Evolutionary conservation across 1,284 basidiomycete species (phyloP), one percentile per base, ranked within the genome.

Genomic region (Takashimella koratensis): DNA sequence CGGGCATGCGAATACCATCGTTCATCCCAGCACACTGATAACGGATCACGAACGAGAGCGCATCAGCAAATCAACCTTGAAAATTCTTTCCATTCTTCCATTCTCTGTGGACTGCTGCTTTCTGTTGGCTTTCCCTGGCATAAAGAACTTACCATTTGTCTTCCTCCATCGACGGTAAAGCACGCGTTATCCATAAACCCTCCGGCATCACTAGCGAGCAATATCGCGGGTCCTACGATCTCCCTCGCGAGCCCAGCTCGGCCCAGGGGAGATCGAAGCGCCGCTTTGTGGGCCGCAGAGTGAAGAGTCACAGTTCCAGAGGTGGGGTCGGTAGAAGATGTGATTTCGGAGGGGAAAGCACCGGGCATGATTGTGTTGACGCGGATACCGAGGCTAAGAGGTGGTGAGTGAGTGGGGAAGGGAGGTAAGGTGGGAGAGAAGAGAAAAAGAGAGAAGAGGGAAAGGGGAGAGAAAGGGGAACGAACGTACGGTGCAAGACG

Each of bases 81-180:
- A n/a, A n/a, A n/a, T n/a, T n/a, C n/a, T n/a, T n/a, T n/a, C n/a
- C n/a, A n/a, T n/a, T n/a, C n/a, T n/a, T n/a, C n/a, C n/a, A n/a
- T n/a, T n/a, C n/a, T n/a, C n/a, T n/a, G n/a, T n/a, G n/a, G n/a
- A n/a, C n/a, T n/a, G n/a, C n/a, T n/a, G n/a, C n/a, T n/a, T n/a
- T n/a, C n/a, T n/a, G n/a, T n/a, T n/a, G n/a, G n/a, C n/a, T n/a
- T n/a, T n/a, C n/a, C n/a, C n/a, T n/a, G n/a, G n/a, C n/a, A 16
- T 16, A 36, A 36, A 36, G 30, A 36, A 36, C 30, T 36, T 16
- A 56, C 65, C 62, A 76, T 63, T 6, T 67, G 48, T 22, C 73
- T 57, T 5, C 75, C 75, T 4, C 75, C 75, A 51, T 75, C 73
- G 20, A 76, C 66, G 2, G 60, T 59, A 42, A 75, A 56, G n/a